Evolutionary conservation across 176 grass and related monocot species (phyloP).

Genomic region (Alloteropsis semialata): DNA sequence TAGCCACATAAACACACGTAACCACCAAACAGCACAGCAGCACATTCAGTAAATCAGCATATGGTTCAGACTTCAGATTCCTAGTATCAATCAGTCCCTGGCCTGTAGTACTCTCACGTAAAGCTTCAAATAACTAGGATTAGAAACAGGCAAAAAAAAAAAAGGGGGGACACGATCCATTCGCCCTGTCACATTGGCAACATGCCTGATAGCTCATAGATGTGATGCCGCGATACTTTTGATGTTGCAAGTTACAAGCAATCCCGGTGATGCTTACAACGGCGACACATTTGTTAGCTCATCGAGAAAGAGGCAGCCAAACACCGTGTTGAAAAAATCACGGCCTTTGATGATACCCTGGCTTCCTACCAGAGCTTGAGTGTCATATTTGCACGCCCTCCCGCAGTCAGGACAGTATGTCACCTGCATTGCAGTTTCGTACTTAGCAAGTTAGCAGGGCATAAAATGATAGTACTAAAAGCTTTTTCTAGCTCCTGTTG

Average conservation of each 20-base stretch:
- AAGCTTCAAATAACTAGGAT: not conserved
- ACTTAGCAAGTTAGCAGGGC: not conserved
- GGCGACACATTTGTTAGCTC: constrained; percentile 64
- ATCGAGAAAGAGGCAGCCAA: constrained; percentile 85
- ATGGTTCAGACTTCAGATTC: not conserved
- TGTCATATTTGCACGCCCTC: constrained; percentile 92
- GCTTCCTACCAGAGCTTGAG: constrained; percentile 45
- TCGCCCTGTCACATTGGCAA: not conserved
- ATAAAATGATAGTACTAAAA: not conserved
- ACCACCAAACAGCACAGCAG: not conserved
- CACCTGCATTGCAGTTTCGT: constrained; percentile 52
- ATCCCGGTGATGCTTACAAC: constrained; percentile 17
- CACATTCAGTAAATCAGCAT: not conserved
- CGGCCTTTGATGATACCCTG: constrained; percentile 36
- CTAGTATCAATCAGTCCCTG: no score
- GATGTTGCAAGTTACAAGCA: constrained; percentile 20
- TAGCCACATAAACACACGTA: not conserved
- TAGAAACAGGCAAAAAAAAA: not conserved
- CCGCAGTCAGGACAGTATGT: constrained; percentile 92
- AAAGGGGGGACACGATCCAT: no score
- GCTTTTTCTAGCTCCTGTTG: not conserved
- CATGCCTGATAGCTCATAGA: not conserved
- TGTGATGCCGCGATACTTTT: not conserved
- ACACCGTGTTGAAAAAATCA: constrained; percentile 83
- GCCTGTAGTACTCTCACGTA: not conserved